Base-by-base conservation (phyloP, 2,329 filamentous ascomycete genomes). In the Magnaporthiopsis incrustans region DNA sequence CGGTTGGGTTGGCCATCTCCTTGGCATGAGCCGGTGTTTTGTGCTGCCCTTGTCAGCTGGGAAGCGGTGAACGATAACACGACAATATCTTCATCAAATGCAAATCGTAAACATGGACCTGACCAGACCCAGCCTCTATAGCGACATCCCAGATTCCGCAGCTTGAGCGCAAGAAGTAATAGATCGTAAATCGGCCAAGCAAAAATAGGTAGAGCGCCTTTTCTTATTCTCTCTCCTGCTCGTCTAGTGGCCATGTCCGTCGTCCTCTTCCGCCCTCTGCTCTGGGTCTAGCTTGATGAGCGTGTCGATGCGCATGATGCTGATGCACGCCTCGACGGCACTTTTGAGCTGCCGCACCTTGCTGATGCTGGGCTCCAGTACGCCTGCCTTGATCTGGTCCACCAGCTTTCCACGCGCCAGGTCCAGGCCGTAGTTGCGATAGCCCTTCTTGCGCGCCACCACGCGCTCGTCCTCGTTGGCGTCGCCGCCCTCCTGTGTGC, bases 231-330 rank as follows among this genome's bases (percentile, higher is more conserved):
- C 35, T 33, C n/a, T 22, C 11, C 44, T 27, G 4, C 33, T 57
- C 12, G 65, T 74, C 73, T 84, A 95, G 80, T 96, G 92, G 64
- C 89, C 92, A 78, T 96, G 91, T 65, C 91, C 92, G 72, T 95
- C 91, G 78, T 96, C 90, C 69, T 86, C 86, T 73, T 87, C 85
- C 57, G 80, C 82, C 73, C 85, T 83, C 81, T 89, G 85, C 81
- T 97, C 92, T 25, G 93, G 93, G 82, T 99, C 95, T 77, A 99
- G 81, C 82, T 96, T 96, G 80, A 99, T 98, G 78, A 99, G 83
- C 69, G 95, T 98, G 81, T 99, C 95, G 75, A 99, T 99, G 73
- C 95, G 87, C 95, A 99, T 98, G 76, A 99, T 98, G 74, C 92
- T 91, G 77, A 99, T 96, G 78, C 95, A 98, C 64, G 95, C 95